phyloP scores from a whole-genome alignment of 352 stramenopile genomes.

The Phytophthora chlamydospora region DNA sequence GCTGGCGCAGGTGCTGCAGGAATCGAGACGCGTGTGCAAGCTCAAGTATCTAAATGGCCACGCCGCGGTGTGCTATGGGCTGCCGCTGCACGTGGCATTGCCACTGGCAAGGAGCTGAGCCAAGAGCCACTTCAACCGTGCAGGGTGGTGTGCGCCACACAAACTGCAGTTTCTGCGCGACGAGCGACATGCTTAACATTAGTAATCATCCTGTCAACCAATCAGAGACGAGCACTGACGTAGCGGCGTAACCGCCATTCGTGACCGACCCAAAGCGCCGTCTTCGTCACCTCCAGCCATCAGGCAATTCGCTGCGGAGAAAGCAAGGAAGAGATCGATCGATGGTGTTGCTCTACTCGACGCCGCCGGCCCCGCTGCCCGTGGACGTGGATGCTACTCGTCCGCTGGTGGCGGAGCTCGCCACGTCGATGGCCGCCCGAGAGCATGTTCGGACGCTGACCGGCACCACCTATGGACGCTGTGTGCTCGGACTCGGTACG shows the following conservation, averaged over 20 bases:
- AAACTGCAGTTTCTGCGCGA: conserved; percentile 22
- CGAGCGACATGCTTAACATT: conserved; percentile 25
- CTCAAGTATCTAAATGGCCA: conserved; percentile 95
- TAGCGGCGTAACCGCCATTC: conserved; percentile 38
- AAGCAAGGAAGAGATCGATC: conserved; percentile 12
- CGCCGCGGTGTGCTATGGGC: conserved; percentile 95
- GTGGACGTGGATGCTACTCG: conserved; percentile 40
- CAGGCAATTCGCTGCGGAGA: conserved; percentile 4
- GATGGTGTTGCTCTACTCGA: conserved; percentile 47
- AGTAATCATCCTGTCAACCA: conserved; percentile 28
- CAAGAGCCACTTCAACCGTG: conserved; percentile 26
- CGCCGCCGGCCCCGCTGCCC: conserved; percentile 27
- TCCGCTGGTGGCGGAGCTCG: conserved; percentile 32
- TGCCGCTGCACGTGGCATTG: conserved; percentile 85
- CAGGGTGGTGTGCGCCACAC: conserved; percentile 20
- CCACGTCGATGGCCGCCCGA: conserved; percentile 29
- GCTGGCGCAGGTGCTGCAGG: conserved; percentile 74
- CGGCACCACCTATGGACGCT: conserved; percentile 63
- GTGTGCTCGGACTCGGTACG: conserved; percentile 76
- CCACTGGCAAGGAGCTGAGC: conserved; percentile 27
- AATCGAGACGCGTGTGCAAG: conserved; percentile 91
- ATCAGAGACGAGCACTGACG: conserved; percentile 33
- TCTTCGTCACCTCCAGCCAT: conserved; percentile 31
- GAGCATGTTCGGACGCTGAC: conserved; percentile 36
- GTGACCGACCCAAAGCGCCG: conserved; percentile 19